phyloP scores from a whole-genome alignment of 176 grass and related monocot species.

The Phyllostachys edulis region DNA sequence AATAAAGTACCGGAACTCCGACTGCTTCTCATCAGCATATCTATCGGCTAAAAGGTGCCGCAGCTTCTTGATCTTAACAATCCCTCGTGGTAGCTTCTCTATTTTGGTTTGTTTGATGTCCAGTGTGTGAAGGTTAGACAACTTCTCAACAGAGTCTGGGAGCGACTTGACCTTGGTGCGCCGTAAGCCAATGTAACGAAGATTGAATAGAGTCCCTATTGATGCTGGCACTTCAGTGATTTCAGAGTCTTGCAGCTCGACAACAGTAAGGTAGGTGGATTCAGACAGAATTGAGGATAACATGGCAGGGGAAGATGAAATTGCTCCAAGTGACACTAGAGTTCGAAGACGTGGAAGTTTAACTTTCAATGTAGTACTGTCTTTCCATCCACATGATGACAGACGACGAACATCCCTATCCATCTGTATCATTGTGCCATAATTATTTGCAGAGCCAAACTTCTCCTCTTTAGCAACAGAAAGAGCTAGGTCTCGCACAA shows the following conservation, averaged over 20 bases:
- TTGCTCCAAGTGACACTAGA: background rate
- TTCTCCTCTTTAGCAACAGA: conserved; percentile 32
- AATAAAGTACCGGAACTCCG: conserved; percentile 25
- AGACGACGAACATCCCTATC: conserved; percentile 27
- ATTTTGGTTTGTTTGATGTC: conserved; percentile 47
- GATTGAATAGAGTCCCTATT: conserved; percentile 34
- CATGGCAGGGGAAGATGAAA: background rate
- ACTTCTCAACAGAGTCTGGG: conserved; percentile 26
- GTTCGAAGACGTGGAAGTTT: conserved; percentile 34
- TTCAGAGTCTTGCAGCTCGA: conserved; percentile 43
- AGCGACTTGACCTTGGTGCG: conserved; percentile 45
- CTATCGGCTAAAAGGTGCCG: conserved; percentile 37
- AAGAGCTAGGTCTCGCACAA: conserved; percentile 36
- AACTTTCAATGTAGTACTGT: background rate
- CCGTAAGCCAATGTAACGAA: conserved; percentile 39
- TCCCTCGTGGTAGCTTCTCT: conserved; percentile 31
- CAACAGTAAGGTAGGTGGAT: conserved; percentile 28
- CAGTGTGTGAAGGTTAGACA: conserved; percentile 35
- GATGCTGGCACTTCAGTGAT: conserved; percentile 23
- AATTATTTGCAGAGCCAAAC: conserved; percentile 19
- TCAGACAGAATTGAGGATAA: background rate
- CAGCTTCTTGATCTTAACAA: conserved; percentile 29
- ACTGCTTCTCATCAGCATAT: conserved; percentile 15
- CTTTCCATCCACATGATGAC: conserved; percentile 24
- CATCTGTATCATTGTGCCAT: background rate